Base-by-base conservation (phyloP, 2,329 filamentous ascomycete genomes). In the Colletotrichum sp. region DNA sequence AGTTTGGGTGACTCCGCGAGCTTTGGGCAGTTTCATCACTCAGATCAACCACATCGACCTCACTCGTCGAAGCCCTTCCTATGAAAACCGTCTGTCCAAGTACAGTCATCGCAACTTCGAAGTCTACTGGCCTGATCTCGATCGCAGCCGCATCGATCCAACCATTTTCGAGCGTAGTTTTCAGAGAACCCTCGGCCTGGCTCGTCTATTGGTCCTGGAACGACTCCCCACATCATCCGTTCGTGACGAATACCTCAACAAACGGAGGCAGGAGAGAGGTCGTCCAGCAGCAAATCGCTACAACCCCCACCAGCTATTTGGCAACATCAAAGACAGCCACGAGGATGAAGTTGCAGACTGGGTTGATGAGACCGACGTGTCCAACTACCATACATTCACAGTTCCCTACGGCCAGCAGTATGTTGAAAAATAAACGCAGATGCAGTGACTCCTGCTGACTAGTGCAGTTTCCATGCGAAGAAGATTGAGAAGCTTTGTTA, bases 151-250 rank as follows among this genome's bases (percentile, higher is more conserved):
- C 13, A 87, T 98, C 70, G 95, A 98, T 79, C 95, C 95, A 7
- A 98, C 95, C 26, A 96, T 98, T 65, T 98, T 95, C 77, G 95
- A 98, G 84, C 89, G 95, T 65, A 95, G 92, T 72, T 98, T 98
- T 80, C 89, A 89, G 66, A 89, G 94, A 52, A 96, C 94, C 0
- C 88, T 95, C 28, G 95, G 95, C 3, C 89, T 98, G 24, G 95
- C 95, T 30, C 90, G 95, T 62, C 89, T 98, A 2, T 88, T 98
- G 8, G 93, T 98, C 8, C 87, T 98, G 1, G 95, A 98, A 82
- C 92, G 93, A 60, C 88, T 98, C 3, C 95, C 95, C 0, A 94
- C 91, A 4, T 88, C 89, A 4, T 87, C 86, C 13, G 93, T 95
- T 52, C 89, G 95, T 69, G 94, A 96, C 8, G 82, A 86, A 0